Evolutionary conservation across 1,284 basidiomycete genomes (phyloP), one percentile per base, ranked within the genome.

Genomic region (Chondrostereum purpureum): DNA sequence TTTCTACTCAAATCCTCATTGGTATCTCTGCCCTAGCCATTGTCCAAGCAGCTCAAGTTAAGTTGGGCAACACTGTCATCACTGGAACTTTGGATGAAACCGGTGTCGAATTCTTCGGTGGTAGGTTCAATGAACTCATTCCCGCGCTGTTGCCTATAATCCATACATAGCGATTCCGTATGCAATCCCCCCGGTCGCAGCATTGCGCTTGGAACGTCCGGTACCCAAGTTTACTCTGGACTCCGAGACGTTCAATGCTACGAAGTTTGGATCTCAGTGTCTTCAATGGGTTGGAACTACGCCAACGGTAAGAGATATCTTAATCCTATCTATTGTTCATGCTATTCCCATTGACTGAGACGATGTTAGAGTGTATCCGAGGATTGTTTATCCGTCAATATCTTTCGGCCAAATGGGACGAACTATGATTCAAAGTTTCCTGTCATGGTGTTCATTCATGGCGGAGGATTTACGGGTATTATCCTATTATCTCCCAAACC

Each of bases 381-480:
- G 44, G 58, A 64, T 40, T 64, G 63, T 43, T 50, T 64, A 38
- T 60, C 56, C 2, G 38, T 64, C 19, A 64, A 64, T 34, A 42
- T 64, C 18, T 17, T 38, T 10, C 36, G 16, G 8, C 36, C 36
- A 10, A 16, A 5, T 6, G 39, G 39, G 5, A 5, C 16, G 1
- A 19, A 5, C 11, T 17, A n/a, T 19, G 20, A 40, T 16, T n/a
- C 39, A 10, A 10, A 17, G 13, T 16, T 40, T 12, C 39, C 39
- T 12, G 39, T 40, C 20, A 52, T 63, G 51, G 52, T 57, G 3
- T 64, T 57, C 58, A 54, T 62, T 12, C 58, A 58, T 37, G 59
- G 62, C 1, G 57, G 27, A 8, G 27, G 27, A n/a, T 31, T 31
- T 31, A 31, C 27, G 27, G 27, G 27, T n/a, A 31, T 31, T 8